Conservation (phyloP, 2,329 filamentous ascomycete species). For the Graphiopsis chlorocephala region DNA sequence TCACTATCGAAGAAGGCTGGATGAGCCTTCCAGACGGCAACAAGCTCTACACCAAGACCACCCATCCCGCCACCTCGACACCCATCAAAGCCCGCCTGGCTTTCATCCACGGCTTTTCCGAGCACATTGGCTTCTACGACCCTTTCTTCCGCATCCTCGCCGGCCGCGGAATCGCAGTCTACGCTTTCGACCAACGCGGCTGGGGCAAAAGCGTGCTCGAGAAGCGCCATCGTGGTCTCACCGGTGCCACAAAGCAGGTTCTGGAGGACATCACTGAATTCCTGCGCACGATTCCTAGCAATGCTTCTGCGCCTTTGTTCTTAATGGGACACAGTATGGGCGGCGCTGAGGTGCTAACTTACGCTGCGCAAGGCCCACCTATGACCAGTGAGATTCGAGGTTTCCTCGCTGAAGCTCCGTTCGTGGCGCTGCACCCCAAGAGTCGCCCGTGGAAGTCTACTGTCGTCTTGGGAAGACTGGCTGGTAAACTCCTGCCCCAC, state of each 20-base stretch:
- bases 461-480: constrained; percentile 65
- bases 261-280: constrained; percentile 77
- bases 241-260: constrained; percentile 70
- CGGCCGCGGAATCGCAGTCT: constrained; percentile 68
- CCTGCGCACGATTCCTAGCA: constrained; percentile 55
- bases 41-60: constrained; percentile 61
- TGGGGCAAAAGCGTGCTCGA: constrained; percentile 74
- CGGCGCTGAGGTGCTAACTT: constrained; percentile 71
- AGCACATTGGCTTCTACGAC: constrained; percentile 75
- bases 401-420: constrained; percentile 74
- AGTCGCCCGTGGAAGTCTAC: constrained; percentile 63
- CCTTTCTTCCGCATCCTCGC: constrained; percentile 70
- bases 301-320: constrained; percentile 61
- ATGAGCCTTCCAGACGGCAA: constrained; percentile 52
- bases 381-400: constrained; percentile 64
- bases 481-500: constrained; percentile 64
- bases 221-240: constrained; percentile 64
- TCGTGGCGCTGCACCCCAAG: constrained; percentile 68
- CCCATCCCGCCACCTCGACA: constrained; percentile 43
- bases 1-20: constrained; percentile 48
- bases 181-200: constrained; percentile 80
- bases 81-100: constrained; percentile 71
- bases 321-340: constrained; percentile 92
- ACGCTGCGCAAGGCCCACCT: constrained; percentile 45
- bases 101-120: constrained; percentile 86